Evolutionary conservation across 495 filamentous ascomycete species (phyloP).

Genomic region (Pseudomonodictys pantanalensis): DNA sequence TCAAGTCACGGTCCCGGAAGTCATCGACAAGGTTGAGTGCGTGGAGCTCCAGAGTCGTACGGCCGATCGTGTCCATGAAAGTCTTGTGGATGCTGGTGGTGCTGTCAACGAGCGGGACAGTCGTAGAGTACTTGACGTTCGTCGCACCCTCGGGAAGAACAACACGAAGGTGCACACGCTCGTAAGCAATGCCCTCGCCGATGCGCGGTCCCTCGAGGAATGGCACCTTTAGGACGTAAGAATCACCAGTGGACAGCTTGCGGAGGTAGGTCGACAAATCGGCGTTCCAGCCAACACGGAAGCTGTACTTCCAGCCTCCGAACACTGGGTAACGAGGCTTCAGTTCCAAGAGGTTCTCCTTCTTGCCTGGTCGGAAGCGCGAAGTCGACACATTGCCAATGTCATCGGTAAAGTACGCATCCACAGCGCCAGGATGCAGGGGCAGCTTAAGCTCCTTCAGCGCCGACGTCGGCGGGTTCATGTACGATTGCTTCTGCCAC

Average conservation of each 20-base stretch:
- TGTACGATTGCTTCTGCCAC: constrained; percentile 74
- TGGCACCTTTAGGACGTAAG: constrained; percentile 88
- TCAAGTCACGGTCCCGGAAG: constrained; percentile 70
- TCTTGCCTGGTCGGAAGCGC: constrained; percentile 72
- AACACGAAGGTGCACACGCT: constrained; percentile 73
- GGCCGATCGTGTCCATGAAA: constrained; percentile 91
- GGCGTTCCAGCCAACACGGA: constrained; percentile 91
- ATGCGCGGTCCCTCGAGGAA: constrained; percentile 90
- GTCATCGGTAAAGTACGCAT: constrained; percentile 93
- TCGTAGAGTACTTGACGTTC: constrained; percentile 67
- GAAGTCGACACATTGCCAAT: constrained; percentile 97
- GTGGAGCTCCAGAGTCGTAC: constrained; percentile 75
- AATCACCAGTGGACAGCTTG: constrained; percentile 55
- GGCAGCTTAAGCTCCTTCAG: constrained; percentile 80
- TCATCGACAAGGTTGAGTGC: constrained; percentile 88
- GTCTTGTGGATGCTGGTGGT: constrained; percentile 68
- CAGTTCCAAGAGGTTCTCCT: constrained; percentile 80
- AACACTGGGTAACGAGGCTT: constrained; percentile 92
- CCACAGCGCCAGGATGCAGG: constrained; percentile 68
- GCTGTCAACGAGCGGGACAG: constrained; percentile 54
- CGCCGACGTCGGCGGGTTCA: constrained; percentile 69
- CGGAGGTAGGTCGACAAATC: constrained; percentile 73
- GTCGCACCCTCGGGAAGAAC: constrained; percentile 88
- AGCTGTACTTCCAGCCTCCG: constrained; percentile 96
- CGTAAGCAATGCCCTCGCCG: constrained; percentile 79